A percentile compares a stretch with the other conserved stretches of the same genome.
phyloP scores from a whole-genome alignment of 2,329 filamentous ascomycete genomes.

The Chlorencoelia australis region DNA sequence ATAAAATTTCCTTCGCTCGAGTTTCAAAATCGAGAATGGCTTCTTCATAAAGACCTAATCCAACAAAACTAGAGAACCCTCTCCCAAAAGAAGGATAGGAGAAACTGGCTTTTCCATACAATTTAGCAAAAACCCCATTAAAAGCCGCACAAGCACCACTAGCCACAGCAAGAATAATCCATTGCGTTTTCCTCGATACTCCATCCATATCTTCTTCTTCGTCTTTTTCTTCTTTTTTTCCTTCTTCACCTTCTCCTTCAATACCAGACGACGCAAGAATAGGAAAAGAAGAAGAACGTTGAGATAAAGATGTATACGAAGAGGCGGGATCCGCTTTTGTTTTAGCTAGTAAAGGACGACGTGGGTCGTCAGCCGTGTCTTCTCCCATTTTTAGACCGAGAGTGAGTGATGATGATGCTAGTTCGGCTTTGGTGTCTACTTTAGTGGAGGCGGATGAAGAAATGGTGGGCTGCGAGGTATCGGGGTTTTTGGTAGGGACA shows the following conservation, averaged over 20 bases:
- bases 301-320: neutral
- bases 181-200: conserved; percentile 35
- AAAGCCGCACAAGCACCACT: conserved; percentile 71
- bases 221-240: conserved; percentile 1
- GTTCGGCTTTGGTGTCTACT: no score
- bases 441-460: no score
- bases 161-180: conserved; percentile 60
- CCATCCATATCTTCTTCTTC: conserved; percentile 20
- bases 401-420: no score
- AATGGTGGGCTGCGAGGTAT: no score
- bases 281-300: neutral
- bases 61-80: neutral
- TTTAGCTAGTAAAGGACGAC: conserved; percentile 8
- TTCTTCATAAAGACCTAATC: no score
- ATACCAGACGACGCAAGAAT: no score
- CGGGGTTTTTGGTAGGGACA: no score
- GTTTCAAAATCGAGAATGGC: no score
- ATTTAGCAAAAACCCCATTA: conserved; percentile 66
- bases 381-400: no score
- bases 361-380: conserved; percentile 6
- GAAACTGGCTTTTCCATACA: no score
- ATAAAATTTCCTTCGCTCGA: no score
- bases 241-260: conserved; percentile 2
- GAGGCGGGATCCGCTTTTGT: conserved; percentile 2
- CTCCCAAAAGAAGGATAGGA: neutral